Conservation (phyloP, 2,329 filamentous ascomycete genomes). For the Clonostachys solani region DNA sequence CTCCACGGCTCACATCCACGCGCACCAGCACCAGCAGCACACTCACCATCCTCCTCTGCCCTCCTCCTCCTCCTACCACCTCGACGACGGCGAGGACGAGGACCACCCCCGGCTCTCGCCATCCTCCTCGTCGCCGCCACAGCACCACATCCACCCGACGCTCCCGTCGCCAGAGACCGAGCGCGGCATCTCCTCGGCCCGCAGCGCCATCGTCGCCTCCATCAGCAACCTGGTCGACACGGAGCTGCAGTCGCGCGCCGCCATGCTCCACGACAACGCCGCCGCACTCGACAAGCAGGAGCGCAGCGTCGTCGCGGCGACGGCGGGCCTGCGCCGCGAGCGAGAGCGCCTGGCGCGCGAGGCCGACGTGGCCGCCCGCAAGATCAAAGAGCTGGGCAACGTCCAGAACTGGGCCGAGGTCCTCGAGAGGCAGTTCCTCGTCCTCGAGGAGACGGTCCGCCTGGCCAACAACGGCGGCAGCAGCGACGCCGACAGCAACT, state of each 20-base stretch:
- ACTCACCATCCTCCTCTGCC: neutral
- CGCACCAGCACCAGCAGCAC: slow-evolving; percentile 2
- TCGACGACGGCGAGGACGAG: slow-evolving; percentile 1
- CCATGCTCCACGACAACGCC: slow-evolving; percentile 65
- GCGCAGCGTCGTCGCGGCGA: slow-evolving; percentile 56
- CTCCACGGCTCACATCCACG: neutral
- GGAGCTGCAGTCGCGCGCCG: slow-evolving; percentile 63
- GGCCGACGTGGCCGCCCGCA: slow-evolving; percentile 56
- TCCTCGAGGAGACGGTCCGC: slow-evolving; percentile 60
- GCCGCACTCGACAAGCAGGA: slow-evolving; percentile 64
- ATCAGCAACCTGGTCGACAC: slow-evolving; percentile 68
- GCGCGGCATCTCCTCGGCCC: slow-evolving; percentile 50
- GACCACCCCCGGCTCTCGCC: slow-evolving; percentile 2
- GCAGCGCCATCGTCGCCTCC: slow-evolving; percentile 54
- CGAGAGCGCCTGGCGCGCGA: slow-evolving; percentile 62
- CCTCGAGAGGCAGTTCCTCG: slow-evolving; percentile 63
- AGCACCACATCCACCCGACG: slow-evolving; percentile 14
- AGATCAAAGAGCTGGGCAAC: slow-evolving; percentile 74
- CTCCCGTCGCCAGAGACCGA: slow-evolving; percentile 36
- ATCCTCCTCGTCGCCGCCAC: neutral
- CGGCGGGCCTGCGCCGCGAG: slow-evolving; percentile 56
- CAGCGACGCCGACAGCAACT: slow-evolving; percentile 4
- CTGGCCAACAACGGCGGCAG: slow-evolving; percentile 34
- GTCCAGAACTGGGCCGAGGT: slow-evolving; percentile 88
- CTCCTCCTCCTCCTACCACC: slow-evolving; percentile 1